These are phyloP conservation scores for Kwoniella europaea DNA, from an alignment of 768 basidiomycete genomes.

Conservation along the genomic window DNA sequence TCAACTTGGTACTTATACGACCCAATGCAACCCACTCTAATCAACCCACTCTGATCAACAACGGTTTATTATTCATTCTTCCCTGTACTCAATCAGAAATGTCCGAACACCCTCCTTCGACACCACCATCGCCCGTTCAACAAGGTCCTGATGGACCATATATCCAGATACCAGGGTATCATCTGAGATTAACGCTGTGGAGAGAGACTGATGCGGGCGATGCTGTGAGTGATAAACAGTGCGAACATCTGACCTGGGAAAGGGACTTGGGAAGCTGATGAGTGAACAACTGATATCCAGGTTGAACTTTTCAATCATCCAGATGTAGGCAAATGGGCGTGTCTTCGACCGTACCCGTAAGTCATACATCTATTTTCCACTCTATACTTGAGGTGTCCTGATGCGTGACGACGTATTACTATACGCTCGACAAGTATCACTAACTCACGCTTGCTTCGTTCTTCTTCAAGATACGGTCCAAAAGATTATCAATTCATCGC, in stretches of 20 bases:
- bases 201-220: constrained; percentile 10
- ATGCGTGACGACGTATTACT: background rate
- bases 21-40: too few relatives aligned
- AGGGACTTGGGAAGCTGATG: background rate
- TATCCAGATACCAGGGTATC: constrained; percentile 1
- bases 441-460: background rate
- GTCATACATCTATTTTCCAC: background rate
- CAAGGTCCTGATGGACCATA: constrained; percentile 12
- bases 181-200: constrained; percentile 12
- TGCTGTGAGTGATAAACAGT: constrained; percentile 2
- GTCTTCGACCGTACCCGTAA: constrained; percentile 18
- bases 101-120: background rate
- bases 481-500: constrained; percentile 8
- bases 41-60: background rate
- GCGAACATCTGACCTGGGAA: background rate
- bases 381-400: background rate
- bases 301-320: constrained; percentile 17
- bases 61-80: background rate
- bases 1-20: too few relatives aligned
- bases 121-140: constrained; percentile 1
- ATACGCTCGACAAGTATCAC: background rate
- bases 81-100: background rate
- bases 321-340: constrained; percentile 17
- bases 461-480: background rate
- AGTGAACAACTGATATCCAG: background rate